Conservation (phyloP, 1,284 basidiomycete species). For the Pseudomicrostroma phylloplanum region DNA sequence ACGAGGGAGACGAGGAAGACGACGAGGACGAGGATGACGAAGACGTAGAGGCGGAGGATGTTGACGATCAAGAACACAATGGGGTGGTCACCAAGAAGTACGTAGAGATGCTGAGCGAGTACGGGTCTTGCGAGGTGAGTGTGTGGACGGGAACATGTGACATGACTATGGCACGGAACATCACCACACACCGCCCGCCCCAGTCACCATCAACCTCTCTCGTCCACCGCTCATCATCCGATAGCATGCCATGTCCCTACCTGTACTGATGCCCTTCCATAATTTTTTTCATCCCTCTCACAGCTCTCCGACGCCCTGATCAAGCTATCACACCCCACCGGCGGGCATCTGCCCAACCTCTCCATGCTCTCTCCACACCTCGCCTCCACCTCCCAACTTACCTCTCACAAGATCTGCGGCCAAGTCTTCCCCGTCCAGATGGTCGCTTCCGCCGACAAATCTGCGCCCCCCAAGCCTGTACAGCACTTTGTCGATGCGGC, state of each 20-base stretch:
- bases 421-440: slow-evolving; percentile 53
- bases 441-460: slow-evolving; percentile 60
- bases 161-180: neutral
- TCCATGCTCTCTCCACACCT: slow-evolving; percentile 57
- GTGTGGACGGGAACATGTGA: neutral
- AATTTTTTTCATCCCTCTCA: neutral
- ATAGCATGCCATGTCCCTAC: neutral
- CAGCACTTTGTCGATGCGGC: slow-evolving; percentile 76
- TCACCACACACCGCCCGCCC: neutral
- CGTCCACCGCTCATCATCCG: neutral
- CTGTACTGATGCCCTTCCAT: neutral
- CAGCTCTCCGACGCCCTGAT: slow-evolving; percentile 84
- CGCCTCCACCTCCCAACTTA: slow-evolving; percentile 14
- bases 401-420: slow-evolving; percentile 36
- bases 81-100: neutral
- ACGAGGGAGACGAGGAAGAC: slow-evolving; percentile 1
- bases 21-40: neutral
- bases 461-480: slow-evolving; percentile 58
- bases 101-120: neutral
- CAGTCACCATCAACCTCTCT: no score
- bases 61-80: slow-evolving; percentile 1
- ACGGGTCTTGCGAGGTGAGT: slow-evolving; percentile 2
- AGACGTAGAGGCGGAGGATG: neutral
- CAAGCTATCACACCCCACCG: slow-evolving; percentile 69
- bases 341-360: slow-evolving; percentile 78